phyloP scores from a whole-genome alignment of 257 asterid species.

The Solanum dulcamara region DNA sequence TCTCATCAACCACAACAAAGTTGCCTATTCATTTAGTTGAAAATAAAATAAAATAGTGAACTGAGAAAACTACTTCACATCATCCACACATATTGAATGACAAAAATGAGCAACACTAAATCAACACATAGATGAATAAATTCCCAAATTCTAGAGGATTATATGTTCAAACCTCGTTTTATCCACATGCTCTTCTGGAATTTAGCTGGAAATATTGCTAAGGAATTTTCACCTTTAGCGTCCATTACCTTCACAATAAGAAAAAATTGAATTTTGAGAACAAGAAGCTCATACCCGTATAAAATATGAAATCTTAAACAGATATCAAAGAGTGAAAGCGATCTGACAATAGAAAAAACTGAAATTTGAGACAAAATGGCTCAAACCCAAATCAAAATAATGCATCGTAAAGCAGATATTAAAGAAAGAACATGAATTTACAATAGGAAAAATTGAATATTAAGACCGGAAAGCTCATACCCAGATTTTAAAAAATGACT shows the following conservation, averaged over 20 bases:
- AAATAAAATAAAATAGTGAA: not conserved
- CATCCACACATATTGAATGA: not conserved
- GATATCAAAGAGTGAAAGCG: not conserved
- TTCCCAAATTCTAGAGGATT: not conserved
- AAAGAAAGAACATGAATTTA: not conserved
- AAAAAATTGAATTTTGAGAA: not conserved
- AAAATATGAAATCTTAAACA: not conserved
- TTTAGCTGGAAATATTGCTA: slow-evolving; percentile 83
- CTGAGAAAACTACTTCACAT: not conserved
- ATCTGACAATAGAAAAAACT: not conserved
- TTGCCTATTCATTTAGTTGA: slow-evolving; percentile 29
- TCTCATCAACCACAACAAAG: slow-evolving; percentile 78
- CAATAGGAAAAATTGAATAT: not conserved
- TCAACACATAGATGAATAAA: not conserved
- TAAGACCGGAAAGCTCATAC: not conserved
- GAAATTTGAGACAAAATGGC: not conserved
- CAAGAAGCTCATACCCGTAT: not conserved
- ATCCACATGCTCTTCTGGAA: slow-evolving; percentile 94
- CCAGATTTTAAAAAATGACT: not conserved
- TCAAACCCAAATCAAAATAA: not conserved
- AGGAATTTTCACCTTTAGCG: slow-evolving; percentile 41
- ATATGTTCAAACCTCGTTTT: slow-evolving; percentile 44
- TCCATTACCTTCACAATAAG: slow-evolving; percentile 52
- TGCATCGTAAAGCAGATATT: not conserved
- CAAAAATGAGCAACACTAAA: not conserved